phyloP scores from a whole-genome alignment of 2,329 filamentous ascomycete species.

The Aspergillus clavatus region DNA sequence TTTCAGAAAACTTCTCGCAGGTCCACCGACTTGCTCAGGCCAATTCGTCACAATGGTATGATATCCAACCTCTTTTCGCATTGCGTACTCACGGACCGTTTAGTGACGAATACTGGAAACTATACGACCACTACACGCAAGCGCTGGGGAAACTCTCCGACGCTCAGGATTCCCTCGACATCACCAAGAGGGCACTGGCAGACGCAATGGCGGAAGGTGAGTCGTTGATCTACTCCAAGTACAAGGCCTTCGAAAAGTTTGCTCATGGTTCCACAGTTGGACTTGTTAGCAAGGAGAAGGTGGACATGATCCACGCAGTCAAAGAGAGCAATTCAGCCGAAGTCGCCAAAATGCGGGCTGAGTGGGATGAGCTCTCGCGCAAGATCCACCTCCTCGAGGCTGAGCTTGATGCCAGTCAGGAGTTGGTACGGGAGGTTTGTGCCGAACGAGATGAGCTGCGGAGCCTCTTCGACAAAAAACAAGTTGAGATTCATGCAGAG shows the following conservation, averaged over 20 bases:
- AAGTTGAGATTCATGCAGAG: constrained; percentile 36
- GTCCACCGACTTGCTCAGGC: constrained; percentile 30
- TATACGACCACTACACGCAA: constrained; percentile 37
- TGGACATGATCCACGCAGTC: constrained; percentile 35
- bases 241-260: neutral
- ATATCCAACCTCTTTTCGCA: neutral
- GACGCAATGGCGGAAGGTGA: constrained; percentile 36
- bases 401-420: constrained; percentile 36
- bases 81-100: constrained; percentile 12
- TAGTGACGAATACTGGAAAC: constrained; percentile 39
- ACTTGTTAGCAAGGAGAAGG: constrained; percentile 35
- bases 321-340: constrained; percentile 34
- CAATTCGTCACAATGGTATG: constrained; percentile 36
- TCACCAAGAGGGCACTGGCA: constrained; percentile 32
- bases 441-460: constrained; percentile 38
- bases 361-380: constrained; percentile 31
- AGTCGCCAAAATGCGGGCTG: constrained; percentile 29
- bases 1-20: constrained; percentile 31
- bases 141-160: constrained; percentile 37
- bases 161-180: constrained; percentile 33
- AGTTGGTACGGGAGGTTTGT: constrained; percentile 35
- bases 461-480: constrained; percentile 35
- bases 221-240: constrained; percentile 8
- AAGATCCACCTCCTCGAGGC: constrained; percentile 36
- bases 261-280: constrained; percentile 28